Evolutionary conservation across 2,329 filamentous ascomycete genomes (phyloP), one percentile per base, ranked within the genome.

Genomic region (Aspergillus aculeatinus): DNA sequence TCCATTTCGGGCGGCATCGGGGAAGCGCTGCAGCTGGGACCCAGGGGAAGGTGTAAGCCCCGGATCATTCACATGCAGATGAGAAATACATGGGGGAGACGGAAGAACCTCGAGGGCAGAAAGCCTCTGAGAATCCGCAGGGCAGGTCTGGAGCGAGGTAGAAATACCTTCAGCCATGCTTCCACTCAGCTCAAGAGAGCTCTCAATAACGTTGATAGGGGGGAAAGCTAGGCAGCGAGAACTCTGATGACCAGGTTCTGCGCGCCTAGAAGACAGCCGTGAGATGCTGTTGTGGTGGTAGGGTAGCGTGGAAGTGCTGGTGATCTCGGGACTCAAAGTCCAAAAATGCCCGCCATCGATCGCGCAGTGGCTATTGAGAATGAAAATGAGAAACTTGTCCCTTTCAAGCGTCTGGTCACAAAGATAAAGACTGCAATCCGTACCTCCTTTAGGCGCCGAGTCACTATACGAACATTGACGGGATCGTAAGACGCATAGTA

Each of bases 11-110:
- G 52, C 48, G 47, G 25, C 48, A 58, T 64, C 59, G 50, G 59
- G 44, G 48, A 52, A 49, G 53, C 63, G 63, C 64, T 67, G 68
- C 61, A 65, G 67, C 68, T 74, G 72, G 29, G 70, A 73, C 62
- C 72, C 72, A 67, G 75, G 74, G 73, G 71, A 66, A 69, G 71
- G 75, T 77, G 76, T 77, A 76, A 78, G 76, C 74, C 75, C 76
- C 72, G 74, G 73, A 74, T 74, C 72, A 68, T 70, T 68, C 60
- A 64, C 61, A 67, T 68, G 63, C 64, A 70, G 65, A 67, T 63
- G 60, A 67, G 64, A 53, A 51, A 59, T 53, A 51, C 52, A 65
- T 52, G 58, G 59, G 58, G 66, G 55, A 59, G 62, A 57, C 57
- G 65, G 61, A 60, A 61, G 42, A 65, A 60, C 65, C 63, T 67